Percentiles rank a stretch among this genome's conserved stretches.
Evolutionary conservation across 164 flowering plant species (phyloP).

Genomic region (Aristolochia californica): DNA sequence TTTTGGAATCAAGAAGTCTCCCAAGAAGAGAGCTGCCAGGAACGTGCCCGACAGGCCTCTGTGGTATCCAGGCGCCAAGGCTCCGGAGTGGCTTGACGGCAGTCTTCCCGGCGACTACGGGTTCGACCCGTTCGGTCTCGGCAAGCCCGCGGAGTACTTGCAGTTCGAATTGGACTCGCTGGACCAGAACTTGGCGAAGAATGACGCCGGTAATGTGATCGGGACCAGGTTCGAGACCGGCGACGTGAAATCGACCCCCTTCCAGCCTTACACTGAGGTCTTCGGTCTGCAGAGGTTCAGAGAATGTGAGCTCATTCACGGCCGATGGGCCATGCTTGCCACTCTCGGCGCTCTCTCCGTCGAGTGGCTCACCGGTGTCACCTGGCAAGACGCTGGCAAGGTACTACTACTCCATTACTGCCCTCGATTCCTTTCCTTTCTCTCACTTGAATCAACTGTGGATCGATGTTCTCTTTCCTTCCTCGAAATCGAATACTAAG

Average conservation of each 20-base stretch:
- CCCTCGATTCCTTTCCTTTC: too few relatives aligned
- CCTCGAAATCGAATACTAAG: background rate
- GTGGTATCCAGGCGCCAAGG: slow-evolving; percentile 94
- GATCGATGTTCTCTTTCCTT: background rate
- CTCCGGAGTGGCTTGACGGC: slow-evolving; percentile 88
- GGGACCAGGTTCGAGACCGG: slow-evolving; percentile 65
- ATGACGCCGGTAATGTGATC: slow-evolving; percentile 65
- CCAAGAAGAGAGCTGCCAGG: slow-evolving; percentile 18
- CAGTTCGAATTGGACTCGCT: slow-evolving; percentile 74
- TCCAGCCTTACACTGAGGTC: slow-evolving; percentile 91
- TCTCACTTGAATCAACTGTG: too few relatives aligned
- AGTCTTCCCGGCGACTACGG: slow-evolving; percentile 85
- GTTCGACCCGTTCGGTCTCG: slow-evolving; percentile 94
- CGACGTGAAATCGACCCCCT: slow-evolving; percentile 74
- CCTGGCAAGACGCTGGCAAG: slow-evolving; percentile 99
- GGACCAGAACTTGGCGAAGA: slow-evolving; percentile 96
- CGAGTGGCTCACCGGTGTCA: slow-evolving; percentile 85
- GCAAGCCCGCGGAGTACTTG: slow-evolving; percentile 93
- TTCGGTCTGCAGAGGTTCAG: slow-evolving; percentile 91
- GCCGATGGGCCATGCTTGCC: slow-evolving; percentile 98
- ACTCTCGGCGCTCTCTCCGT: slow-evolving; percentile 90
- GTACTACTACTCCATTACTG: too few relatives aligned
- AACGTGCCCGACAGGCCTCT: slow-evolving; percentile 46
- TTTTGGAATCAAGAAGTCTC: slow-evolving; percentile 35
- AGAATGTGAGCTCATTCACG: slow-evolving; percentile 97